Conservation (phyloP, 306 rosid species). For the Sicyos baderoa region DNA sequence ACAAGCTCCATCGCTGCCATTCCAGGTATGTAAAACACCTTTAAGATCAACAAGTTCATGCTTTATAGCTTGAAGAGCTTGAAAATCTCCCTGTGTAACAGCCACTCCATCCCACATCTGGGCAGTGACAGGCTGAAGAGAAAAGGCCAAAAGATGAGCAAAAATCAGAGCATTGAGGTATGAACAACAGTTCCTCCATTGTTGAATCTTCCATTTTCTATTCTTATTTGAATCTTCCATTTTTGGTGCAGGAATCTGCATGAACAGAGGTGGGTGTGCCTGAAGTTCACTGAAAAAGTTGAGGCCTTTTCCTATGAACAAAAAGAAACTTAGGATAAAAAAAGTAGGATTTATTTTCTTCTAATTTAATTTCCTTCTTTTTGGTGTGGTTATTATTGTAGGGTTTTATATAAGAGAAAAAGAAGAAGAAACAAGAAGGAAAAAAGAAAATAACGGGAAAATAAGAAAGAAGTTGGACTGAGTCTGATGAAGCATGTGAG, state of each 20-base stretch:
- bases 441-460: slow-evolving; percentile 9
- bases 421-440: neutral
- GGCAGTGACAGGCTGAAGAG: slow-evolving; percentile 33
- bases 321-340: neutral
- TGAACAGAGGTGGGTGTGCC: slow-evolving; percentile 18
- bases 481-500: slow-evolving; percentile 7
- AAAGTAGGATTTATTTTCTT: neutral
- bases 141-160: slow-evolving; percentile 25
- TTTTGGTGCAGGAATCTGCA: slow-evolving; percentile 20
- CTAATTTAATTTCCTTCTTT: neutral
- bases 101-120: slow-evolving; percentile 50
- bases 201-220: slow-evolving; percentile 4
- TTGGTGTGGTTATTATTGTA: neutral
- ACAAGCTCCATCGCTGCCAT: slow-evolving; percentile 65
- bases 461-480: neutral
- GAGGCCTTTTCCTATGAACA: slow-evolving; percentile 11
- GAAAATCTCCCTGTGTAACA: slow-evolving; percentile 50
- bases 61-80: slow-evolving; percentile 61
- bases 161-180: slow-evolving; percentile 24
- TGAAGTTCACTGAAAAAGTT: slow-evolving; percentile 1
- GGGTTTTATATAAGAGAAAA: slow-evolving; percentile 10
- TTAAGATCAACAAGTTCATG: slow-evolving; percentile 46
- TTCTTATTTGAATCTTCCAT: neutral
- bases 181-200: slow-evolving; percentile 1
- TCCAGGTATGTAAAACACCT: slow-evolving; percentile 75